phyloP scores from a whole-genome alignment of 768 basidiomycete species.

The Tephrocybe sp. region DNA sequence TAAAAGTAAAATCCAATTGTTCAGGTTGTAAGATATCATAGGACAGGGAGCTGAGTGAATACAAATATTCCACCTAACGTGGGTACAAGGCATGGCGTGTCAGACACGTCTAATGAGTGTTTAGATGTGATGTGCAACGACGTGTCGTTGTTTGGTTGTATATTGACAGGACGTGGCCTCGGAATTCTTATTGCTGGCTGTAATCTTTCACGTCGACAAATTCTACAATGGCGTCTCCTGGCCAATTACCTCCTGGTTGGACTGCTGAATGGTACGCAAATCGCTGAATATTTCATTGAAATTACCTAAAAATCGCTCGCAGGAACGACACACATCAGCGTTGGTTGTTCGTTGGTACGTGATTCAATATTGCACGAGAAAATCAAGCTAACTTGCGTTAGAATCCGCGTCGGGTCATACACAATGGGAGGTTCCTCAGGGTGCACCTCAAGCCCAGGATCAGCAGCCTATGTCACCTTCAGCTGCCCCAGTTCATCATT shows the following conservation, averaged over 20 bases:
- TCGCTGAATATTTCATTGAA: background rate
- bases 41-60: no score
- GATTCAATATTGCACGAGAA: constrained; percentile 4
- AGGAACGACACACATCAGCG: constrained; percentile 82
- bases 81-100: no score
- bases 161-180: constrained; percentile 28
- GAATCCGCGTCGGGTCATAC: constrained; percentile 81
- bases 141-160: constrained; percentile 25
- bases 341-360: constrained; percentile 87
- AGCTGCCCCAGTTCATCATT: constrained; percentile 41
- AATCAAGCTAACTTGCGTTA: constrained; percentile 31
- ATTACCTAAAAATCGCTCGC: constrained; percentile 19
- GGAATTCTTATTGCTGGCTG: constrained; percentile 8
- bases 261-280: constrained; percentile 78
- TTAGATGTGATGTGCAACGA: constrained; percentile 20
- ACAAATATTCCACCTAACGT: no score
- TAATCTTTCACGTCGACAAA: constrained; percentile 16
- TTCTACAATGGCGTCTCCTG: constrained; percentile 45
- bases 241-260: constrained; percentile 89
- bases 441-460: constrained; percentile 30
- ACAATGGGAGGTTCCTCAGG: constrained; percentile 74
- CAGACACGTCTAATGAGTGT: no score
- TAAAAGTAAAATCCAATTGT: no score
- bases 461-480: constrained; percentile 39
- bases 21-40: no score